A percentile compares a stretch with the other conserved stretches of the same genome.
phyloP scores from a whole-genome alignment of 208 protist species.

The Balamuthia mandrillaris region DNA sequence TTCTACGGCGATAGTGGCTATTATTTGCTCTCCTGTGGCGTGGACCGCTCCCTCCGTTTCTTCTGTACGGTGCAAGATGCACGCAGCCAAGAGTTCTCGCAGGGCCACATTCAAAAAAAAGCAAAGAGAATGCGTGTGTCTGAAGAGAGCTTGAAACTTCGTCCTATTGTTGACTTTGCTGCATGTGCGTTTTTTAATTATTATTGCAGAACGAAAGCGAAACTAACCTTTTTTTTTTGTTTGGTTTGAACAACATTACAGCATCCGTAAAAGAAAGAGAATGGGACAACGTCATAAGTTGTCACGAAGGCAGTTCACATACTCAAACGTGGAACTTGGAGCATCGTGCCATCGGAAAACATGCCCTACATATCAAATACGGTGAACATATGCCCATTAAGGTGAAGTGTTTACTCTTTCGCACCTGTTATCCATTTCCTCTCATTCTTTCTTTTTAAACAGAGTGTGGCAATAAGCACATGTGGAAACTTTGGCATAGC shows the following conservation, averaged over 20 bases:
- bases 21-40: neutral
- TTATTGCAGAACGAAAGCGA: too few species aligned
- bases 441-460: neutral
- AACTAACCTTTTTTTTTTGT: neutral
- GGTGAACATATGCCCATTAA: neutral
- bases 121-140: neutral
- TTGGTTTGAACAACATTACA: neutral
- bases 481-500: conserved; percentile 57
- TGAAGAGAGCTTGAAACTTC: conserved; percentile 2
- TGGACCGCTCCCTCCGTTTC: conserved; percentile 34
- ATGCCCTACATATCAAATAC: neutral
- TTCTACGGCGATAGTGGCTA: conserved; percentile 45
- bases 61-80: conserved; percentile 13
- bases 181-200: too few species aligned
- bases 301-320: neutral
- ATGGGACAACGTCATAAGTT: conserved; percentile 45
- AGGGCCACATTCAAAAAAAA: conserved; percentile 45
- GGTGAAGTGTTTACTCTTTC: neutral
- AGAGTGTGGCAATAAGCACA: neutral
- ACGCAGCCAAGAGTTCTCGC: conserved; percentile 45
- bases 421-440: too few species aligned
- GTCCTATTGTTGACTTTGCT: conserved; percentile 35
- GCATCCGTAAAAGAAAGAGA: neutral
- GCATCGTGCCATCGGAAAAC: neutral
- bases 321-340: conserved; percentile 33